A percentile compares a stretch with the other conserved stretches of the same genome.
These are phyloP conservation scores for Pyricularia sp. DNA, from an alignment of 2,329 filamentous ascomycete species.

Conservation along the genomic window DNA sequence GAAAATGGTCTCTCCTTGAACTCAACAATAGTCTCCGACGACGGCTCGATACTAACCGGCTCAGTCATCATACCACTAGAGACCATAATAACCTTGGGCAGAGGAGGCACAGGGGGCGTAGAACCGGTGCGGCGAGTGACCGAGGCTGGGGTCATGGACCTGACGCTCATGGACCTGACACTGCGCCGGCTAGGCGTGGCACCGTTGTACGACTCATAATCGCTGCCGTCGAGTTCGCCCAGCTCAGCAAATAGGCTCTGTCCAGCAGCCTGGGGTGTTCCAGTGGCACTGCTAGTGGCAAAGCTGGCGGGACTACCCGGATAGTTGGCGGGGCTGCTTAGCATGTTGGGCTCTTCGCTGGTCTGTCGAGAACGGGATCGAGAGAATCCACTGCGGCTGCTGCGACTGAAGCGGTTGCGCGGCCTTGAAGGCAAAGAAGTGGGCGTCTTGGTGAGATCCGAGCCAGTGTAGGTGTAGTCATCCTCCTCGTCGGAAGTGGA, in stretches of 20 bases:
- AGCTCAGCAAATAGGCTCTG: slow-evolving; percentile 90
- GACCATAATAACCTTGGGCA: slow-evolving; percentile 43
- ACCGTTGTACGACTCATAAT: slow-evolving; percentile 49
- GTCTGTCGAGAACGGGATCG: slow-evolving; percentile 44
- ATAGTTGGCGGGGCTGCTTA: slow-evolving; percentile 39
- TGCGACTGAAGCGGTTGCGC: slow-evolving; percentile 57
- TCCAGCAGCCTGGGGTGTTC: slow-evolving; percentile 32
- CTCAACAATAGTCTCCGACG: slow-evolving; percentile 12
- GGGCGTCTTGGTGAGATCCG: slow-evolving; percentile 46
- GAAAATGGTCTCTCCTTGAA: slow-evolving; percentile 23
- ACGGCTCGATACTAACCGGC: slow-evolving; percentile 26
- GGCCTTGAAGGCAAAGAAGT: slow-evolving; percentile 50
- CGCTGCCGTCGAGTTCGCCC: slow-evolving; percentile 63
- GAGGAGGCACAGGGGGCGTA: slow-evolving; percentile 33
- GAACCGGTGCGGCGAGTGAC: slow-evolving; percentile 25
- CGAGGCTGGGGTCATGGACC: slow-evolving; percentile 36
- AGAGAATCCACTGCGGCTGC: slow-evolving; percentile 46
- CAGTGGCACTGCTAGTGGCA: slow-evolving; percentile 28
- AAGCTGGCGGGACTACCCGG: slow-evolving; percentile 46
- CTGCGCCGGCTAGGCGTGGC: slow-evolving; percentile 41
- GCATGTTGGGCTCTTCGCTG: slow-evolving; percentile 44
- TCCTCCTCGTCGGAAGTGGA: slow-evolving; percentile 75
- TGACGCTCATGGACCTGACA: slow-evolving; percentile 28
- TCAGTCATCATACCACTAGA: slow-evolving; percentile 51
- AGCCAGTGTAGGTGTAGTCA: slow-evolving; percentile 31